Base-by-base conservation (phyloP, 2,329 filamentous ascomycete genomes). In the Alternaria ethzedia region DNA sequence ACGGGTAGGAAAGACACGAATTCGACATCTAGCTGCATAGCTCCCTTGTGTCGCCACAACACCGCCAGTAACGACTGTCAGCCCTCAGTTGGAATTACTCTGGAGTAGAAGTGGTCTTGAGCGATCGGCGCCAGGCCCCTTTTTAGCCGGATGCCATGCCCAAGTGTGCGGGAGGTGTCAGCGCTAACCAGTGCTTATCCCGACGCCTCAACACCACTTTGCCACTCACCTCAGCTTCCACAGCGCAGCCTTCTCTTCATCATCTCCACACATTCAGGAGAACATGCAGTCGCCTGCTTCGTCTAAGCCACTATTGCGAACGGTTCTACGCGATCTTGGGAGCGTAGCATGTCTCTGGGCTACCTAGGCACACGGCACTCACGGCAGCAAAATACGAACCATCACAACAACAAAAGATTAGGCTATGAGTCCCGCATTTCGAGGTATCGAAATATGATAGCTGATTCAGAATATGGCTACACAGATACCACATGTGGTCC, bases 111-210 rank as follows among this genome's bases (percentile, higher is more conserved):
- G 15, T 13, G 44, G 28, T 50, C 30, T 2, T 57, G 15, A 23
- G 13, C 20, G 30, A 44, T 43, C 45, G 20, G 26, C 49, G 45
- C 20, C 26, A 52, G 43, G 20, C 58, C 58, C 52, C 58, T 61
- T 57, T 57, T 15, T 41, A 43, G 52, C 45, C 49, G 30, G 28
- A 6, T 36, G 44, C 17, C 32, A 45, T 2, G 45, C 30, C 32
- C 32, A 32, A 36, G 32, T 36, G 32, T 36, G 32, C 32, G 28
- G 28, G 49, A 23, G 20, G 15, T 41, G 49, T 41, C 28, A 23
- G 25, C 20, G 32, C 45, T 57, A 23, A 47, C 21, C 44, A 32
- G 41, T 49, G 58, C 58, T 57, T 61, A 28, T 61, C 47, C 32
- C 30, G 43, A 21, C 58, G 54, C 45, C 52, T 45, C 52, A 57